Evolutionary conservation across 2,329 filamentous ascomycete genomes (phyloP).

Genomic region (Aspergillus proliferans): DNA sequence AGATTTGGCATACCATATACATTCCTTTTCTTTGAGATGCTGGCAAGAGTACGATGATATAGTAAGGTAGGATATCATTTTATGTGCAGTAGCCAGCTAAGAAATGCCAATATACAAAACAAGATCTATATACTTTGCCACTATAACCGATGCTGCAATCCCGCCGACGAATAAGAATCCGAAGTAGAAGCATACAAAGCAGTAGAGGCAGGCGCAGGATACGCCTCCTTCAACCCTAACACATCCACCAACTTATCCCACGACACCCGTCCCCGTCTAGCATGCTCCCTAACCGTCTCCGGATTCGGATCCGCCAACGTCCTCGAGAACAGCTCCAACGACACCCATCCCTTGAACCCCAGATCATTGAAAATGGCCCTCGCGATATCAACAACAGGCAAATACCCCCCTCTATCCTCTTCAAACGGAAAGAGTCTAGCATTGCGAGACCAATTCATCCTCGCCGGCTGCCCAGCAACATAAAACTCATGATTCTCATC

Average conservation of each 20-base stretch:
- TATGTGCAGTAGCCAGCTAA: too few relatives aligned
- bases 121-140: neutral
- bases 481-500: conserved; percentile 53
- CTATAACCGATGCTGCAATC: conserved; percentile 14
- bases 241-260: conserved; percentile 45
- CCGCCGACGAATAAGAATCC: neutral
- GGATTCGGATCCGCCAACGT: conserved; percentile 50
- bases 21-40: neutral
- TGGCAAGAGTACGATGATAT: too few relatives aligned
- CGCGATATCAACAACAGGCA: conserved; percentile 59
- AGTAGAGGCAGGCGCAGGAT: neutral
- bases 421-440: conserved; percentile 64
- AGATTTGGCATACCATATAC: neutral
- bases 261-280: conserved; percentile 43
- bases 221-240: conserved; percentile 5
- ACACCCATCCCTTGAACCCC: conserved; percentile 64
- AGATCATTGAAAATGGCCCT: conserved; percentile 52
- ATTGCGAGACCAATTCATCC: conserved; percentile 76
- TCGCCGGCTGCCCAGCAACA: conserved; percentile 50
- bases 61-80: too few relatives aligned
- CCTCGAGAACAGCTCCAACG: conserved; percentile 63
- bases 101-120: too few relatives aligned
- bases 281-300: conserved; percentile 51
- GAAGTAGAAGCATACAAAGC: too few relatives aligned
- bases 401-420: conserved; percentile 56